Percentiles rank a stretch among this genome's conserved stretches.
phyloP scores from a whole-genome alignment of 768 basidiomycete genomes.

The Fomitopsis pulvina region DNA sequence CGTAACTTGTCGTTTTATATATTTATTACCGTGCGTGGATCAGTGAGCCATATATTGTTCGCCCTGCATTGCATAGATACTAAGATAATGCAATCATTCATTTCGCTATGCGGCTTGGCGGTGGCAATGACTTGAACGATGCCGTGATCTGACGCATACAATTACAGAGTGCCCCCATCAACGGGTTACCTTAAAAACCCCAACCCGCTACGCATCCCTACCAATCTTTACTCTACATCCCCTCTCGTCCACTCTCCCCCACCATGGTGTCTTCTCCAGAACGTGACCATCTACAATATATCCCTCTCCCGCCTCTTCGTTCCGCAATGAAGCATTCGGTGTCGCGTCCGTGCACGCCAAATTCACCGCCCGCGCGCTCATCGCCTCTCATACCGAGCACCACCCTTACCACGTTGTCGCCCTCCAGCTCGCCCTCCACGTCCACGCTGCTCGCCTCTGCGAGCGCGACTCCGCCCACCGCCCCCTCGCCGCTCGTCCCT shows the following conservation, averaged over 20 bases:
- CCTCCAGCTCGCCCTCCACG: conserved; percentile 9
- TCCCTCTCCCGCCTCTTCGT: conserved; percentile 31
- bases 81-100: no score
- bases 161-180: not conserved
- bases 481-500: conserved; percentile 10
- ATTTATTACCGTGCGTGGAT: no score
- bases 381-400: conserved; percentile 1
- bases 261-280: conserved; percentile 14
- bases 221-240: not conserved
- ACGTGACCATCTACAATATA: conserved; percentile 15
- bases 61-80: not conserved
- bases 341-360: conserved; percentile 19
- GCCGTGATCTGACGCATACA: conserved; percentile 4
- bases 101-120: not conserved
- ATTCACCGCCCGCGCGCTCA: conserved; percentile 12
- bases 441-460: conserved; percentile 2
- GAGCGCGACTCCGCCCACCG: conserved; percentile 6
- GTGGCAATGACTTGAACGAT: not conserved
- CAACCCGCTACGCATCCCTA: not conserved
- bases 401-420: conserved; percentile 5
- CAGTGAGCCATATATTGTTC: not conserved
- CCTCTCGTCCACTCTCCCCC: not conserved
- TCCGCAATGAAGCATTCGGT: conserved; percentile 48
- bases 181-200: not conserved
- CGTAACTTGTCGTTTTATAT: no score